Evolutionary conservation across 1,139 yeast species (phyloP).

Genomic region (Nakaseomyces bracarensis): DNA sequence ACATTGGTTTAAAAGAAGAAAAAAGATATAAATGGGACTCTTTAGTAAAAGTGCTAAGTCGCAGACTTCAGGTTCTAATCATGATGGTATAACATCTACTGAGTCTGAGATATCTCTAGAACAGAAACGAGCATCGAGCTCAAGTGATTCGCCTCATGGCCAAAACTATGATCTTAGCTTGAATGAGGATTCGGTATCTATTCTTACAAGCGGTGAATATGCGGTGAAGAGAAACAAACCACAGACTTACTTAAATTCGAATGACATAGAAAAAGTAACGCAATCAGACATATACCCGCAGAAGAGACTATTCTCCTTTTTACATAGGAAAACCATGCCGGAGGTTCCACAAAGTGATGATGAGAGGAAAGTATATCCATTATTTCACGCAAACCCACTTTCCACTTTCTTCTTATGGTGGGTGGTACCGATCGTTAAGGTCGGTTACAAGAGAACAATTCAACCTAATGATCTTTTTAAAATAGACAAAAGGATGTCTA

Average conservation of each 20-base stretch:
- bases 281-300: conserved; percentile 33
- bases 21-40: neutral
- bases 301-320: conserved; percentile 35
- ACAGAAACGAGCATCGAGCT: neutral
- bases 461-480: conserved; percentile 54
- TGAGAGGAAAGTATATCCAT: conserved; percentile 43
- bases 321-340: conserved; percentile 39
- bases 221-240: conserved; percentile 24
- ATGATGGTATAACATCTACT: neutral
- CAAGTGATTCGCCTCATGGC: conserved; percentile 2
- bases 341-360: conserved; percentile 43
- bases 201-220: conserved; percentile 19
- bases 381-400: conserved; percentile 32
- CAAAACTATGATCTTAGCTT: neutral
- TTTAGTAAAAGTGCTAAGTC: neutral
- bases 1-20: neutral
- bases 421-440: conserved; percentile 49
- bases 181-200: neutral
- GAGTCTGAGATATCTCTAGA: neutral
- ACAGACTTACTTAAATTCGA: conserved; percentile 26
- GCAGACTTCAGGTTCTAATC: neutral
- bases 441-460: conserved; percentile 62
- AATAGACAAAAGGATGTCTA: conserved; percentile 44
- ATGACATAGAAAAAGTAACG: conserved; percentile 29
- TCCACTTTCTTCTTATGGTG: conserved; percentile 45